Evolutionary conservation across 352 stramenopile species (phyloP).

Genomic region (Phytopythium helicoides): DNA sequence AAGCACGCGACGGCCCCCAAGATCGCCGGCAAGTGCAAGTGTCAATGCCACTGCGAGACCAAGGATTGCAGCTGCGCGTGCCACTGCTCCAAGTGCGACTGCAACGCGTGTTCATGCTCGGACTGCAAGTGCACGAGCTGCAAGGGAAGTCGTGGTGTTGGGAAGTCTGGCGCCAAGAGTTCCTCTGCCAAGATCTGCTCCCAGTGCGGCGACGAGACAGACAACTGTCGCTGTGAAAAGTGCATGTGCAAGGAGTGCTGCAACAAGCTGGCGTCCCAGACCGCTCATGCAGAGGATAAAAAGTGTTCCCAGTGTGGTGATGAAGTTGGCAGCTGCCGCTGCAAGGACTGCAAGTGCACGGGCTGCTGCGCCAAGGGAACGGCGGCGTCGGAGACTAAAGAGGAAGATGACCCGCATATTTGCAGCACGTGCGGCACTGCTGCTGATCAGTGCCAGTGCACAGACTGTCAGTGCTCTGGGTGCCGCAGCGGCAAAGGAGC

Average conservation of each 20-base stretch:
- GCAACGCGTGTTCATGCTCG: constrained; percentile 22
- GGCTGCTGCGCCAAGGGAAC: constrained; percentile 21
- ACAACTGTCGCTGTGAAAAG: constrained; percentile 1
- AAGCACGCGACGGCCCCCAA: constrained; percentile 38
- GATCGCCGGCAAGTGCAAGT: constrained; percentile 23
- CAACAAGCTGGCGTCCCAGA: too few species aligned
- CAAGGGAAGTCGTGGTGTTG: constrained; percentile 5
- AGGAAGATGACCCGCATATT: background rate
- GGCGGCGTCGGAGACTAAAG: background rate
- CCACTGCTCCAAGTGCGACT: constrained; percentile 27
- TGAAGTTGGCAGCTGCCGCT: constrained; percentile 18
- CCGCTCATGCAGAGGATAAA: background rate
- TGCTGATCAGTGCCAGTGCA: constrained; percentile 18
- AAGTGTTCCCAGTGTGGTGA: constrained; percentile 25
- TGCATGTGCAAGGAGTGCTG: constrained; percentile 5
- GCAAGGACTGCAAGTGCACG: constrained; percentile 32
- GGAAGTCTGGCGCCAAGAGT: constrained; percentile 14
- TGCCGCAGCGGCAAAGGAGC: constrained; percentile 5
- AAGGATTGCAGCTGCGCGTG: constrained; percentile 27
- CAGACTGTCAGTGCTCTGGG: constrained; percentile 19
- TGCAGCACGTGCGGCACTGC: constrained; percentile 24
- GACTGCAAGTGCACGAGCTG: constrained; percentile 37
- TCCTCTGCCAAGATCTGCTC: too few species aligned
- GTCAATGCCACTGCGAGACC: constrained; percentile 30
- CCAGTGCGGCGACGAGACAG: too few species aligned